Conservation (phyloP, 2,329 filamentous ascomycete species). For the Alternaria ethzedia region DNA sequence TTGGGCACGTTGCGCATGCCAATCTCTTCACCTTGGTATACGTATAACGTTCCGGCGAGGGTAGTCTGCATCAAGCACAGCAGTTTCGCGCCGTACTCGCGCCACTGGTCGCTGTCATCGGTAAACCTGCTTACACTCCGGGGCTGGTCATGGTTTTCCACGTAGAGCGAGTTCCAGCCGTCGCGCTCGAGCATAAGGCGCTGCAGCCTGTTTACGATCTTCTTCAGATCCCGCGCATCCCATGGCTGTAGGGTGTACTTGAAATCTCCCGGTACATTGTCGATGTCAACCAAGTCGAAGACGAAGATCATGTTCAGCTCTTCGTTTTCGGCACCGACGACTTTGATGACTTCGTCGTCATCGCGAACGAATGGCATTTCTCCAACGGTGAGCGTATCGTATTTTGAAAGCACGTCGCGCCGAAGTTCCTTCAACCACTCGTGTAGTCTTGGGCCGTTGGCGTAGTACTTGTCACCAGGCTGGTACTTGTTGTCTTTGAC, state of each 20-base stretch:
- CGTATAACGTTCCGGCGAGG: constrained; percentile 56
- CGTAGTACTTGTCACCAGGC: constrained; percentile 61
- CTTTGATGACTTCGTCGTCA: constrained; percentile 55
- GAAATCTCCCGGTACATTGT: constrained; percentile 47
- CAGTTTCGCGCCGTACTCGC: constrained; percentile 57
- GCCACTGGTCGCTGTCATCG: constrained; percentile 55
- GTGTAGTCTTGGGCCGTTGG: constrained; percentile 71
- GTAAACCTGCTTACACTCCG: constrained; percentile 57
- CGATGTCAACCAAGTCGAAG: constrained; percentile 53
- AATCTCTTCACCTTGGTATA: constrained; percentile 61
- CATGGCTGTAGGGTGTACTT: constrained; percentile 43
- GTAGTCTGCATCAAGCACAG: constrained; percentile 57
- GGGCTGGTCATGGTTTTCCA: constrained; percentile 62
- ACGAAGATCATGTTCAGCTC: constrained; percentile 74
- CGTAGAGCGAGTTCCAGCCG: constrained; percentile 58
- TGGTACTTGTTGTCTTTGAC: constrained; percentile 50
- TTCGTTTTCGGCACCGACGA: constrained; percentile 51
- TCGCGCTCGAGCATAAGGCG: constrained; percentile 47
- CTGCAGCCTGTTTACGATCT: constrained; percentile 43
- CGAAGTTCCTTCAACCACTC: constrained; percentile 72
- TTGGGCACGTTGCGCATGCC: constrained; percentile 57
- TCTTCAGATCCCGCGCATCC: constrained; percentile 43
- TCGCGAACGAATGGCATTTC: constrained; percentile 64
- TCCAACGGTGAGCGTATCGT: constrained; percentile 70
- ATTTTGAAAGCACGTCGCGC: constrained; percentile 62